Conservation (phyloP, 129 eudicot species). For the Chrysanthemum lavandulifolium region DNA sequence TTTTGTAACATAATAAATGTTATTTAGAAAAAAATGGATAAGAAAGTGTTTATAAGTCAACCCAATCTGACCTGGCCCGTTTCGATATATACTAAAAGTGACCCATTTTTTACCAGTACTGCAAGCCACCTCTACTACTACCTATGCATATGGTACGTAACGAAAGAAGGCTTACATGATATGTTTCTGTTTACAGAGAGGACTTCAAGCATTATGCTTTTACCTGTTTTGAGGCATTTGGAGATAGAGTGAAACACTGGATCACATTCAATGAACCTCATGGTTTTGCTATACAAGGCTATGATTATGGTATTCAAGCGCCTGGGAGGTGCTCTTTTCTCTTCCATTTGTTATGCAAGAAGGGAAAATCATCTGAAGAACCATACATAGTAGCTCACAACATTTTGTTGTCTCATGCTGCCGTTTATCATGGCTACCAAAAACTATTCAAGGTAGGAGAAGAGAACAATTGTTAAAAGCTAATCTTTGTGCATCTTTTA, state of each 20-base stretch:
- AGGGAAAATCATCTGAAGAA: constrained; percentile 74
- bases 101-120: too few relatives aligned
- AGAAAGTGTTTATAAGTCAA: not conserved
- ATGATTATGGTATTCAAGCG: constrained; percentile 83
- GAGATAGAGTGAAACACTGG: constrained; percentile 93
- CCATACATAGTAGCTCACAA: constrained; percentile 94
- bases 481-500: not conserved
- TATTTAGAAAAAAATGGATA: not conserved
- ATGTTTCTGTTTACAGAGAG: constrained; percentile 44
- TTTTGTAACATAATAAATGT: not conserved
- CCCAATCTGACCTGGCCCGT: too few relatives aligned
- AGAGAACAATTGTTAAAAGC: not conserved
- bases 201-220: constrained; percentile 79
- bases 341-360: constrained; percentile 66
- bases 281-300: constrained; percentile 80
- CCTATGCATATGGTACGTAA: not conserved
- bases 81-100: too few relatives aligned
- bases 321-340: constrained; percentile 92
- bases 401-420: constrained; percentile 80
- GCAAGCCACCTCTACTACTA: too few relatives aligned
- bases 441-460: constrained; percentile 52
- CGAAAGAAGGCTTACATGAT: constrained; percentile 1
- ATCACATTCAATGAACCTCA: constrained; percentile 96
- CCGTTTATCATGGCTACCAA: constrained; percentile 66
- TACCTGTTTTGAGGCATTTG: constrained; percentile 79